Base-by-base conservation (phyloP, 371 early-diverging fungal species). In the Saksenaea oblongispora region DNA sequence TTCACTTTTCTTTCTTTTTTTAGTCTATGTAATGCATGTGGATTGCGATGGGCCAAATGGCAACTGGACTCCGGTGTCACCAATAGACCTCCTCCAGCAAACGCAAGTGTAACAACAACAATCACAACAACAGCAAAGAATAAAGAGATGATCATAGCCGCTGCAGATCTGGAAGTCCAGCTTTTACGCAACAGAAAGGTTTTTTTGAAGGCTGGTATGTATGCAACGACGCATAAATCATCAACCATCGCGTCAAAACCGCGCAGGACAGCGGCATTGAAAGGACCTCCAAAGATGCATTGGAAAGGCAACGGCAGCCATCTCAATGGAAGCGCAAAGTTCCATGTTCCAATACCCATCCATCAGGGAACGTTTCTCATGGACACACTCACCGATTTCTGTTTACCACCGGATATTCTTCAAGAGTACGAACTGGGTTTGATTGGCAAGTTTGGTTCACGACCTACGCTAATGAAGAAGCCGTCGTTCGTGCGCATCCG, bases 331-430 rank as follows among this genome's bases (percentile, higher is more conserved):
- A 28, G 26, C 34, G 17, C 60, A 11, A 28, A 24, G n/a, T 81
- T 81, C 51, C 17, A 18, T 3, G 70, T 84, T 42, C 71, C 71
- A n/a, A 53, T 84, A 31, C 88, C 88, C 10, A 79, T 84, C n/a
- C 79, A 84, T 63, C 80, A 78, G 47, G 88, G 87, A 3, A 70
- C 74, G 5, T 64, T 66, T 37, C 18, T 84, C 11, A 62, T 85
- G 41, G 54, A 65, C 0, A 76, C 61, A 1, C 66, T 73, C 26
- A 47, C 44, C 10, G 84, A 87, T 13, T 87, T 87, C 55, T 59
- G 59, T 13, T 58, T 87, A 3, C 82, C 87, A 8, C 70, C 74
- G 11, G 80, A 83, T 64, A 79, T 87, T 13, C 56, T 79, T 37
- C 76, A 84, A 44, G 83, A 83, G 36, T 72, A 75, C 58, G 63